phyloP scores from a whole-genome alignment of 192 early-diverging fungal species.

The Coemansia sp. region DNA sequence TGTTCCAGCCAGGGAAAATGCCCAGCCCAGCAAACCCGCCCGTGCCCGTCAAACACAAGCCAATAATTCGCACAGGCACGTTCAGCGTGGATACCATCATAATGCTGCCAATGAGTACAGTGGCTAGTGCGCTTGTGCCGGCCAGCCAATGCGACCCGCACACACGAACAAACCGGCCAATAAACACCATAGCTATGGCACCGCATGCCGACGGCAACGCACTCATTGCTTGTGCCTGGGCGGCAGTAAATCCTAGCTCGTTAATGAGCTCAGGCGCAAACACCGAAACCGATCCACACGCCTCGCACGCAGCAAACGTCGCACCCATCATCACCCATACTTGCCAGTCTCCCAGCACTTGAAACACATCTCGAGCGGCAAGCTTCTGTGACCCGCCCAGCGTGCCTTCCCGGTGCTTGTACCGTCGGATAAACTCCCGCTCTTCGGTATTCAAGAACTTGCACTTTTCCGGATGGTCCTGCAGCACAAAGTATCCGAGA shows the following conservation, averaged over 20 bases:
- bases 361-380: slow-evolving; percentile 10
- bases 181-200: slow-evolving; percentile 27
- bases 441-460: slow-evolving; percentile 34
- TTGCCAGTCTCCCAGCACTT: slow-evolving; percentile 43
- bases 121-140: slow-evolving; percentile 1
- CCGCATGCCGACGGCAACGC: slow-evolving; percentile 42
- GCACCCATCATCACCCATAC: slow-evolving; percentile 44
- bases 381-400: slow-evolving; percentile 40
- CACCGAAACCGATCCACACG: slow-evolving; percentile 20
- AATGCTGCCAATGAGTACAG: slow-evolving; percentile 20
- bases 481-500: slow-evolving; percentile 33
- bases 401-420: slow-evolving; percentile 38
- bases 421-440: slow-evolving; percentile 32
- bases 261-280: slow-evolving; percentile 52
- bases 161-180: slow-evolving; percentile 14
- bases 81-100: slow-evolving; percentile 32
- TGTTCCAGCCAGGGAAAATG: slow-evolving; percentile 40
- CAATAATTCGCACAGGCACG: slow-evolving; percentile 29
- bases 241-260: slow-evolving; percentile 39
- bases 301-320: slow-evolving; percentile 27
- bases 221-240: slow-evolving; percentile 46
- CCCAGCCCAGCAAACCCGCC: slow-evolving; percentile 41
- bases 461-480: slow-evolving; percentile 53
- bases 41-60: slow-evolving; percentile 33
- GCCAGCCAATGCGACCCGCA: slow-evolving; percentile 39